Evolutionary conservation across 345 rosid species (phyloP).

Genomic region (Bretschneidera sinensis): DNA sequence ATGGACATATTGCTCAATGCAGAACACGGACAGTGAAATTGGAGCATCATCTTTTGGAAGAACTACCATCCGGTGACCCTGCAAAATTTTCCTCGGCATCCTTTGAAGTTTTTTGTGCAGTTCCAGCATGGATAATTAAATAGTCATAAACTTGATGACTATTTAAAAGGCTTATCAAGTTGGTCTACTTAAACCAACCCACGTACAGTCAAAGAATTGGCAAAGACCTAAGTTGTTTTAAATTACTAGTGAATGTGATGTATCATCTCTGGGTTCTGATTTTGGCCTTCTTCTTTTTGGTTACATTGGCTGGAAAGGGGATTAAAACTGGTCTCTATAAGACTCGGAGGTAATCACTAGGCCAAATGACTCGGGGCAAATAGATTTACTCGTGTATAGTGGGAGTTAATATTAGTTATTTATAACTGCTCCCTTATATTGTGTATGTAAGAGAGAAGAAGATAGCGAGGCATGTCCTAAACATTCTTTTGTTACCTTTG

Average conservation of each 20-base stretch:
- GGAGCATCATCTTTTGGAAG: conserved; percentile 80
- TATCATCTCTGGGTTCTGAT: not conserved
- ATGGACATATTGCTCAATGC: conserved; percentile 18
- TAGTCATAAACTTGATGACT: too few species aligned
- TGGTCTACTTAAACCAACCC: not conserved
- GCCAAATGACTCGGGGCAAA: too few species aligned
- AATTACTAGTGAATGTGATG: not conserved
- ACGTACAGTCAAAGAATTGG: not conserved
- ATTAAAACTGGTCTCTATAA: too few species aligned
- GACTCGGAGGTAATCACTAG: too few species aligned
- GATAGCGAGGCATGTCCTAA: too few species aligned
- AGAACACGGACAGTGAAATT: conserved; percentile 73
- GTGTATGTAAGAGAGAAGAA: too few species aligned
- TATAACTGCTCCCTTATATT: conserved; percentile 21
- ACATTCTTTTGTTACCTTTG: too few species aligned
- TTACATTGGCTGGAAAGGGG: too few species aligned
- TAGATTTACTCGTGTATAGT: conserved; percentile 28
- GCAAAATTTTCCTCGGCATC: not conserved
- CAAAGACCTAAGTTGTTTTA: not conserved
- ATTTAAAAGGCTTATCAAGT: not conserved
- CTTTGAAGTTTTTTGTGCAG: not conserved
- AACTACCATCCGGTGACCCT: conserved; percentile 65
- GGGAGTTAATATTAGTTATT: conserved; percentile 16
- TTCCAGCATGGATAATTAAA: not conserved
- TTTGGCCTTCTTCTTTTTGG: not conserved